These are phyloP conservation scores for Narthecium ossifragum DNA, from an alignment of 106 monocot genomes.

Conservation along the genomic window DNA sequence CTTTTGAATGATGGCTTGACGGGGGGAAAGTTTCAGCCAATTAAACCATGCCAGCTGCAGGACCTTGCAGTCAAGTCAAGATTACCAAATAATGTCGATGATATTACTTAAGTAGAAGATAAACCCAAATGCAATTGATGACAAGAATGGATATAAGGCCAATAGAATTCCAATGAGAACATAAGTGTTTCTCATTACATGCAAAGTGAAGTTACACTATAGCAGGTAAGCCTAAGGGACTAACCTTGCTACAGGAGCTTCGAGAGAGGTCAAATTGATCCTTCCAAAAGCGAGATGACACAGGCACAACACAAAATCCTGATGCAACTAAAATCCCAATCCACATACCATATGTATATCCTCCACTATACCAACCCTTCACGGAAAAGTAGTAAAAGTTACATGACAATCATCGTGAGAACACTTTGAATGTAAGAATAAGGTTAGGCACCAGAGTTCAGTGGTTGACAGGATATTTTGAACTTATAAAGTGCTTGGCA, in stretches of 20 bases:
- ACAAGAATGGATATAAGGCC: too few species aligned
- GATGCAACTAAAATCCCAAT: conserved; percentile 89
- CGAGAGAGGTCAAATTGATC: conserved; percentile 72
- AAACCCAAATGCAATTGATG: background rate
- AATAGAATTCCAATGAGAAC: background rate
- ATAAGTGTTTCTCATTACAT: background rate
- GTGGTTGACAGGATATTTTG: too few species aligned
- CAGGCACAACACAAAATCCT: conserved; percentile 87
- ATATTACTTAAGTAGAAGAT: background rate
- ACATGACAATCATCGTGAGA: too few species aligned
- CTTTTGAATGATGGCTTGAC: too few species aligned
- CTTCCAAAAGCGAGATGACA: conserved; percentile 82
- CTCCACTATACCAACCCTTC: conserved; percentile 98
- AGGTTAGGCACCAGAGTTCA: too few species aligned
- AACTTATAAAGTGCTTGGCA: too few species aligned
- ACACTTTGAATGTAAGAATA: too few species aligned
- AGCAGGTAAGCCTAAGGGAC: background rate
- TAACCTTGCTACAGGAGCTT: conserved; percentile 54
- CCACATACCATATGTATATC: conserved; percentile 92
- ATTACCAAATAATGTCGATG: background rate
- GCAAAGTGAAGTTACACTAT: background rate
- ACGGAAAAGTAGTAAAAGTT: conserved; percentile 4
- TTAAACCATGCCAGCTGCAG: too few species aligned
- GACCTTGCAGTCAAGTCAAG: too few species aligned
- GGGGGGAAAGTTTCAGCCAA: too few species aligned